Percentiles rank a stretch among this genome's conserved stretches.
Conservation (phyloP, 2,329 filamentous ascomycete species). For the Aotearoamyces nothofagi region DNA sequence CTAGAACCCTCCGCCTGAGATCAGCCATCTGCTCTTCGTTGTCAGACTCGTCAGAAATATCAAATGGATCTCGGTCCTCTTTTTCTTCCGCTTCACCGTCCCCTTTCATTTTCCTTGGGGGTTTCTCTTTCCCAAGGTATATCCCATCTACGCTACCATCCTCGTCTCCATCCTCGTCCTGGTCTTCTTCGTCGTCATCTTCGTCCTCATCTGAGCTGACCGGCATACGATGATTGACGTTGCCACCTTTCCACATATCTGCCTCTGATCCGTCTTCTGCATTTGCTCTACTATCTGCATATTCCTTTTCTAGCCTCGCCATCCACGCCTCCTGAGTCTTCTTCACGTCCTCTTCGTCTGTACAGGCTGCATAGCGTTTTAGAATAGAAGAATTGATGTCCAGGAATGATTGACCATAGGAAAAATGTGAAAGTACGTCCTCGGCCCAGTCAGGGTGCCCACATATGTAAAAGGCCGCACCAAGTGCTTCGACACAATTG, state of each 20-base stretch:
- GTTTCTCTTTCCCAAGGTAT: slow-evolving; percentile 40
- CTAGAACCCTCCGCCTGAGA: slow-evolving; percentile 75
- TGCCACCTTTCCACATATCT: slow-evolving; percentile 84
- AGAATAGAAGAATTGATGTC: slow-evolving; percentile 78
- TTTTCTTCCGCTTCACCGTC: slow-evolving; percentile 28
- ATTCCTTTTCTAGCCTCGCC: slow-evolving; percentile 78
- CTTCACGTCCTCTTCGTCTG: slow-evolving; percentile 70
- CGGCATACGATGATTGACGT: slow-evolving; percentile 54
- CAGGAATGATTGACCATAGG: slow-evolving; percentile 76
- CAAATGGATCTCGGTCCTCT: slow-evolving; percentile 49
- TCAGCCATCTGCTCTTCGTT: slow-evolving; percentile 85
- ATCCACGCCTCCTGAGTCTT: slow-evolving; percentile 79
- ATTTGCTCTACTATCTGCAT: slow-evolving; percentile 60
- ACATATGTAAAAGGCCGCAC: slow-evolving; percentile 86
- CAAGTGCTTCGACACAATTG: slow-evolving; percentile 91
- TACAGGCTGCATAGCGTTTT: slow-evolving; percentile 71
- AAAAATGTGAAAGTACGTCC: slow-evolving; percentile 68
- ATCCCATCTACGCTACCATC: slow-evolving; percentile 39
- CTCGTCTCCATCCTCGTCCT: slow-evolving; percentile 27
- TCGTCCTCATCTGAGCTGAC: slow-evolving; percentile 34
- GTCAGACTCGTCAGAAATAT: slow-evolving; percentile 64
- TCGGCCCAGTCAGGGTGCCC: slow-evolving; percentile 84
- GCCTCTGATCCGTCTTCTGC: slow-evolving; percentile 42
- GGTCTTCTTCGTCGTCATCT: slow-evolving; percentile 28
- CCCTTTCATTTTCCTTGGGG: slow-evolving; percentile 21